Percentiles rank a stretch among this genome's conserved stretches.
These are phyloP conservation scores for Peribolospora kevripleyi DNA, from an alignment of 768 basidiomycete species.

Conservation along the genomic window DNA sequence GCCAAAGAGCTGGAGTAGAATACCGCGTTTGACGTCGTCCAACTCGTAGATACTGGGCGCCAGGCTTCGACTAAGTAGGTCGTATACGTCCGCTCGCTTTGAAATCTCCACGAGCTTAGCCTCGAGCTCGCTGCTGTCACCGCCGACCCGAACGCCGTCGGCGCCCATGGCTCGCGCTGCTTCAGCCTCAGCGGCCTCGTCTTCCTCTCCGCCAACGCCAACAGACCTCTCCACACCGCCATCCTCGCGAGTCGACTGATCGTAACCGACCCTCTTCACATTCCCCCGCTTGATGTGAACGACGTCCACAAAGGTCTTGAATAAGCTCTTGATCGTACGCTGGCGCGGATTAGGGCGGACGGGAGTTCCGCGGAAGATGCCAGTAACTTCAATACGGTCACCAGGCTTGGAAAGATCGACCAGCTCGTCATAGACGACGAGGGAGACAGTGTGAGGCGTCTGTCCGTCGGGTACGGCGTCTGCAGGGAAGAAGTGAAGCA, in stretches of 20 bases:
- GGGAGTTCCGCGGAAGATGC: slow-evolving; percentile 83
- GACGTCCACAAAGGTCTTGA: slow-evolving; percentile 93
- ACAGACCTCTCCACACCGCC: slow-evolving; percentile 45
- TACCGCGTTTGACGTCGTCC: slow-evolving; percentile 98
- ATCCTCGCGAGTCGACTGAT: slow-evolving; percentile 40
- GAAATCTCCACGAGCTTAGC: slow-evolving; percentile 49
- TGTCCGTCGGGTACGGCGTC: slow-evolving; percentile 96
- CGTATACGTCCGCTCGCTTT: slow-evolving; percentile 56
- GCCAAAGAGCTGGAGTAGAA: slow-evolving; percentile 81
- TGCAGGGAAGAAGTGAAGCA: not conserved
- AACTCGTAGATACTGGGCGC: slow-evolving; percentile 93
- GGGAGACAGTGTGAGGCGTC: slow-evolving; percentile 86
- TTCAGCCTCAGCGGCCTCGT: slow-evolving; percentile 20
- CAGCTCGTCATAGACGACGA: slow-evolving; percentile 95
- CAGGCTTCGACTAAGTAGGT: slow-evolving; percentile 53
- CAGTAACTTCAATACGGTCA: slow-evolving; percentile 68
- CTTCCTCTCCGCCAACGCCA: slow-evolving; percentile 39
- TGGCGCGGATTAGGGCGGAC: slow-evolving; percentile 87
- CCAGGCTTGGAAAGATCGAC: slow-evolving; percentile 93
- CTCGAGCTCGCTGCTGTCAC: slow-evolving; percentile 33
- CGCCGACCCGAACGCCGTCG: slow-evolving; percentile 18
- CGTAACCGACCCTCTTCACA: slow-evolving; percentile 39
- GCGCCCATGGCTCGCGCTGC: slow-evolving; percentile 3
- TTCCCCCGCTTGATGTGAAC: slow-evolving; percentile 60
- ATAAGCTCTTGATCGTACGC: slow-evolving; percentile 73